Evolutionary conservation across 2,329 filamentous ascomycete species (phyloP).

Genomic region (Byssothecium circinans): DNA sequence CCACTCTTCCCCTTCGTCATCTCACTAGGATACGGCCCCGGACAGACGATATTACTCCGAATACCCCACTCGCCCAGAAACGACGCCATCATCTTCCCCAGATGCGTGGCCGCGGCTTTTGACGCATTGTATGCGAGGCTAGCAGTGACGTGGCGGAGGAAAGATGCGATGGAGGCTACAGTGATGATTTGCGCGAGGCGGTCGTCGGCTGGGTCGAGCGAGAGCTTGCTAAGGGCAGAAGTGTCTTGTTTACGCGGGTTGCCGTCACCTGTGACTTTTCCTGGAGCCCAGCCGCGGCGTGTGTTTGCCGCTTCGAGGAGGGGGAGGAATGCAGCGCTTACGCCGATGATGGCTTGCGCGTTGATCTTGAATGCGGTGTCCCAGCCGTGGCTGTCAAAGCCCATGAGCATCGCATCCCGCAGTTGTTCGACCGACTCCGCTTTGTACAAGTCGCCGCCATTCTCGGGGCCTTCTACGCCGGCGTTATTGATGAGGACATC

Average conservation of each 20-base stretch:
- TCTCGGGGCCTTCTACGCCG: slow-evolving; percentile 50
- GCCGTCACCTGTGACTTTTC: slow-evolving; percentile 33
- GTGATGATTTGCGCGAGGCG: slow-evolving; percentile 52
- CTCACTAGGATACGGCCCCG: slow-evolving; percentile 49
- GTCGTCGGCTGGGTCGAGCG: slow-evolving; percentile 35
- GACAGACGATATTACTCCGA: slow-evolving; percentile 51
- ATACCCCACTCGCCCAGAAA: slow-evolving; percentile 50
- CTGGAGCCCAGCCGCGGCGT: slow-evolving; percentile 43
- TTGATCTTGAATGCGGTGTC: slow-evolving; percentile 47
- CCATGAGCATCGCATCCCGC: slow-evolving; percentile 44
- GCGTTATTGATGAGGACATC: slow-evolving; percentile 58
- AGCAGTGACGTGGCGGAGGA: slow-evolving; percentile 42
- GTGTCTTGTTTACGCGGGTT: slow-evolving; percentile 27
- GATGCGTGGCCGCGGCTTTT: slow-evolving; percentile 48
- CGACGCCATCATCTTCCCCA: slow-evolving; percentile 50
- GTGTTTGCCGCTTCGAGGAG: slow-evolving; percentile 50
- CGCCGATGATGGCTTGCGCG: slow-evolving; percentile 48
- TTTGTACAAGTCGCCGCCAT: slow-evolving; percentile 45
- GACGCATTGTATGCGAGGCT: slow-evolving; percentile 49
- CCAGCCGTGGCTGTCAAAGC: slow-evolving; percentile 36
- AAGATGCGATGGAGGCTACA: slow-evolving; percentile 46
- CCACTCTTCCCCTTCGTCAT: slow-evolving; percentile 42
- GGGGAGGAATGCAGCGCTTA: slow-evolving; percentile 50
- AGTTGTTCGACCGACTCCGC: slow-evolving; percentile 50
- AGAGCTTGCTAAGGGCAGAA: slow-evolving; percentile 17